Conservation (phyloP, 148 eudicot species). For the Chenopodium formosanum region DNA sequence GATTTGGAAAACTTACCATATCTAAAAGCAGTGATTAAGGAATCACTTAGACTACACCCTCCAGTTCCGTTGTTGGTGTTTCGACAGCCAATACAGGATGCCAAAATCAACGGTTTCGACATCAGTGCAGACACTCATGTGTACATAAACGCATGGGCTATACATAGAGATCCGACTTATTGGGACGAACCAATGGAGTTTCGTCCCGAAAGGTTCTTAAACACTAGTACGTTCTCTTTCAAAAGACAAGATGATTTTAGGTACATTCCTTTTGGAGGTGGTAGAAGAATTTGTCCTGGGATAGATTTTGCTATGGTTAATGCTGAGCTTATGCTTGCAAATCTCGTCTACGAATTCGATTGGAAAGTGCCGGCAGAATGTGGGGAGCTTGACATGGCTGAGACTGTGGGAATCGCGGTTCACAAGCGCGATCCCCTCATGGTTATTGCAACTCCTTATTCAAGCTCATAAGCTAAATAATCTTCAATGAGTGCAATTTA, state of each 20-base stretch:
- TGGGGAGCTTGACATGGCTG: conserved; percentile 19
- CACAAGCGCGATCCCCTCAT: conserved; percentile 16
- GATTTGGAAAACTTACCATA: background rate
- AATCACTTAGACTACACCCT: background rate
- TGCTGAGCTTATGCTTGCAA: conserved; percentile 39
- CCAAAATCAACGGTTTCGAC: background rate
- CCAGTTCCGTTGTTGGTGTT: background rate
- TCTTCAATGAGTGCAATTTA: too few relatives aligned
- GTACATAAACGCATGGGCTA: background rate
- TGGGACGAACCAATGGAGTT: background rate
- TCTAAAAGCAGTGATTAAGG: background rate
- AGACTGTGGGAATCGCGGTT: conserved; percentile 11
- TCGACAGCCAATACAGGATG: background rate
- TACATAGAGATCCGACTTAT: background rate
- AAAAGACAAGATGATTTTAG: background rate
- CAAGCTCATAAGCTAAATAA: too few relatives aligned
- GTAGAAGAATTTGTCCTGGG: background rate
- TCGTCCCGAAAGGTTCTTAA: background rate
- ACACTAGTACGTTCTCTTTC: background rate
- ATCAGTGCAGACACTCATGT: background rate
- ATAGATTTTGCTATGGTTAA: background rate
- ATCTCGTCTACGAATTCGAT: conserved; percentile 27
- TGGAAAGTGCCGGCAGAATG: conserved; percentile 18
- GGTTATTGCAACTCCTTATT: conserved; percentile 13
- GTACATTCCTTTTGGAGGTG: background rate